phyloP scores from a whole-genome alignment of 495 filamentous ascomycete genomes.

The Penicillium diatomitis region DNA sequence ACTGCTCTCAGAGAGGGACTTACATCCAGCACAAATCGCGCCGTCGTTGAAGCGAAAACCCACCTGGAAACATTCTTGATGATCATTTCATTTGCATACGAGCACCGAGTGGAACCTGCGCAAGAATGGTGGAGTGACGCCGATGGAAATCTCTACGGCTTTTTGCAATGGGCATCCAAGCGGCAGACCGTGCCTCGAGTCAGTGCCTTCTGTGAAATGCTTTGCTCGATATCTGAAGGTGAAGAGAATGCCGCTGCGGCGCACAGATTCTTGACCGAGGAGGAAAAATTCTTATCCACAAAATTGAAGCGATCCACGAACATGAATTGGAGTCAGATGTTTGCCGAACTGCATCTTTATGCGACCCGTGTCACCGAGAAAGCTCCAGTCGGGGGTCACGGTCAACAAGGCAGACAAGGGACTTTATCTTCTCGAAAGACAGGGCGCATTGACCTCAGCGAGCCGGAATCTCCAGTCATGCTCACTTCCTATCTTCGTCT shows the following conservation, averaged over 20 bases:
- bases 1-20: constrained; percentile 40
- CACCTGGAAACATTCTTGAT: constrained; percentile 88
- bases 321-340: constrained; percentile 86
- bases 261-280: constrained; percentile 83
- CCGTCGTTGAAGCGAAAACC: constrained; percentile 47
- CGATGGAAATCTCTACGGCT: constrained; percentile 85
- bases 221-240: constrained; percentile 73
- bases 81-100: constrained; percentile 85
- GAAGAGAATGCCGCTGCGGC: constrained; percentile 70
- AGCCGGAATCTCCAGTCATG: constrained; percentile 86
- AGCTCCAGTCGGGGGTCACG: constrained; percentile 26
- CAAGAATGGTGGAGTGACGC: constrained; percentile 81
- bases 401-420: constrained; percentile 33
- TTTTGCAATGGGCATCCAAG: constrained; percentile 89
- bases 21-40: constrained; percentile 36
- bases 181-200: constrained; percentile 87
- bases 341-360: constrained; percentile 76
- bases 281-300: constrained; percentile 59
- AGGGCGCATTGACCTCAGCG: constrained; percentile 57
- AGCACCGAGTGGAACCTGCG: constrained; percentile 70
- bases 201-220: constrained; percentile 91
- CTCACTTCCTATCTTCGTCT: constrained; percentile 86
- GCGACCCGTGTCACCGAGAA: constrained; percentile 58
- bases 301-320: constrained; percentile 71
- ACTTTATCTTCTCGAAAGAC: constrained; percentile 51